Evolutionary conservation across 441 rosid species (phyloP).

Genomic region (Populus tomentosa): DNA sequence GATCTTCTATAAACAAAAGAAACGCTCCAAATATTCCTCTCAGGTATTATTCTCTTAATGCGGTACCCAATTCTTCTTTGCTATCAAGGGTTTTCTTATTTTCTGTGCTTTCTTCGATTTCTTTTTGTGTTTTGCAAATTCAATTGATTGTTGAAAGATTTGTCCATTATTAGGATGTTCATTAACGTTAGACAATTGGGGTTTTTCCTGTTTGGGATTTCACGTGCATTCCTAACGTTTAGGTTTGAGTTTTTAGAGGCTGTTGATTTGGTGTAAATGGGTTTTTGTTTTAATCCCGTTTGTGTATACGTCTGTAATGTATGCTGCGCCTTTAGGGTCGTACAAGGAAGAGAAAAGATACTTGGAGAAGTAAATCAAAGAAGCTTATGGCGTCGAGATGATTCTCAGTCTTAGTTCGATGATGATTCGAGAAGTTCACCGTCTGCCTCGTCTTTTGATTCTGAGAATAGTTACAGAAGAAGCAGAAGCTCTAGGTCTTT

Average conservation of each 20-base stretch:
- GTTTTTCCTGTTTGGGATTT: background rate
- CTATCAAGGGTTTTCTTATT: background rate
- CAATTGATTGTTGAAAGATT: background rate
- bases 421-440: conserved; percentile 39
- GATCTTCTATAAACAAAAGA: conserved; percentile 24
- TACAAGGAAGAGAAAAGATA: conserved; percentile 45
- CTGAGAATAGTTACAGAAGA: conserved; percentile 45
- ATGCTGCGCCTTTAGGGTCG: conserved; percentile 34
- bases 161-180: background rate
- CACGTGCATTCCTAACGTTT: background rate
- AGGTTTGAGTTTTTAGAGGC: background rate
- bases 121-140: background rate
- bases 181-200: background rate
- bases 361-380: conserved; percentile 40
- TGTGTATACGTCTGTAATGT: background rate
- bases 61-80: background rate
- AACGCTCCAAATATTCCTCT: conserved; percentile 50
- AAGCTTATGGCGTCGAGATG: conserved; percentile 36
- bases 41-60: conserved; percentile 27
- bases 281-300: too few species aligned
- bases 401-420: conserved; percentile 36
- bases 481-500: conserved; percentile 36
- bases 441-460: conserved; percentile 39
- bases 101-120: background rate
- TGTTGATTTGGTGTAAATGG: background rate